A percentile compares a stretch with the other conserved stretches of the same genome.
These are phyloP conservation scores for Blastobotrys apis DNA, from an alignment of 1,139 yeast genomes.

Conservation along the genomic window DNA sequence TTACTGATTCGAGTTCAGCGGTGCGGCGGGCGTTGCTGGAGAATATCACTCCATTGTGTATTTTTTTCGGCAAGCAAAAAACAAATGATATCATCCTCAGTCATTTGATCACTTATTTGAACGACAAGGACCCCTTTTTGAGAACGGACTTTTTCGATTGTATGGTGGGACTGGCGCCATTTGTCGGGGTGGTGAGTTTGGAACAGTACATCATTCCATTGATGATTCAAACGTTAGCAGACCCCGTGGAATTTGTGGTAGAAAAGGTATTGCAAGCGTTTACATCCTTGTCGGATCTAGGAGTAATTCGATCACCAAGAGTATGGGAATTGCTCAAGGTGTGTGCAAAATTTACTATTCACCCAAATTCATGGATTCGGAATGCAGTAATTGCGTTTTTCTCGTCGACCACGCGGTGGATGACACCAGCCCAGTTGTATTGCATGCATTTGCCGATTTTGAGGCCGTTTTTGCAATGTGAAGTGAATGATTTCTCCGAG, in stretches of 20 bases:
- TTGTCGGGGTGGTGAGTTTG: constrained; percentile 73
- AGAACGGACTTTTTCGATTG: constrained; percentile 68
- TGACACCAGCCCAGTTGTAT: constrained; percentile 72
- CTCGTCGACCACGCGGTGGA: constrained; percentile 55
- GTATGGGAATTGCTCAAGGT: constrained; percentile 50
- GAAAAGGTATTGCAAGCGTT: constrained; percentile 70
- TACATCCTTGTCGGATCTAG: constrained; percentile 50
- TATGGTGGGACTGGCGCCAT: constrained; percentile 74
- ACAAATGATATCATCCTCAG: constrained; percentile 85
- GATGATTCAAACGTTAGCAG: constrained; percentile 74
- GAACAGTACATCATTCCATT: constrained; percentile 88
- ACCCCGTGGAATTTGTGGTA: constrained; percentile 78
- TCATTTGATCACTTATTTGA: constrained; percentile 85
- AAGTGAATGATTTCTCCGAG: constrained; percentile 64
- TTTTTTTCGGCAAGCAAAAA: constrained; percentile 79
- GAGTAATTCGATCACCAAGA: constrained; percentile 45
- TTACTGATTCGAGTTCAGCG: constrained; percentile 63
- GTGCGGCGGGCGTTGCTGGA: constrained; percentile 68
- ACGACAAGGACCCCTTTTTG: constrained; percentile 67
- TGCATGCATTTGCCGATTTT: constrained; percentile 81
- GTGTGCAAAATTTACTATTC: constrained; percentile 55
- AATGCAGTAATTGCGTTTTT: constrained; percentile 62
- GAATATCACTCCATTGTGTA: constrained; percentile 69
- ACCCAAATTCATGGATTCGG: constrained; percentile 86
- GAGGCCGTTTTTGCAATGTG: constrained; percentile 73